Conservation (phyloP, 495 filamentous ascomycete species). For the Lepraria neglecta region DNA sequence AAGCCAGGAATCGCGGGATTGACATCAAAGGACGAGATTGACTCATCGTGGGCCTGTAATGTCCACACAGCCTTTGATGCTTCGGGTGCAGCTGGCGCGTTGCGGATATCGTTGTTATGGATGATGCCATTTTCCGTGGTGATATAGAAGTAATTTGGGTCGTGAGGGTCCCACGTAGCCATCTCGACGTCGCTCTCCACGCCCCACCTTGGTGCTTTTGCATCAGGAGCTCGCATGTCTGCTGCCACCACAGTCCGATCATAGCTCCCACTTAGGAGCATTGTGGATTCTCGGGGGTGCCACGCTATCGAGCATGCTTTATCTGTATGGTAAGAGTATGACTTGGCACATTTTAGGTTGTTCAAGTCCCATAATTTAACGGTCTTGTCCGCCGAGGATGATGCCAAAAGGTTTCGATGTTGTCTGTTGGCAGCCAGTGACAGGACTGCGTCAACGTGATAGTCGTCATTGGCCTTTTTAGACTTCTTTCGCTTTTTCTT, state of each 20-base stretch:
- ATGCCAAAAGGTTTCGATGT: slow-evolving; percentile 92
- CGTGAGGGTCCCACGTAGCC: slow-evolving; percentile 87
- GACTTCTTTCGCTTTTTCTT: slow-evolving; percentile 80
- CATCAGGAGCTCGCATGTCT: slow-evolving; percentile 87
- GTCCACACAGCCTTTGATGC: slow-evolving; percentile 82
- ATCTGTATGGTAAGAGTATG: slow-evolving; percentile 83
- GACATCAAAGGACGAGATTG: slow-evolving; percentile 91
- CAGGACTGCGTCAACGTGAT: slow-evolving; percentile 90
- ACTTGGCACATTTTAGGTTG: slow-evolving; percentile 86
- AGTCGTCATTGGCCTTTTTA: slow-evolving; percentile 80
- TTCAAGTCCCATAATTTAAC: slow-evolving; percentile 97
- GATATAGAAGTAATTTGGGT: slow-evolving; percentile 87
- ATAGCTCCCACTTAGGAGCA: slow-evolving; percentile 87
- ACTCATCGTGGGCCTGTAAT: slow-evolving; percentile 89
- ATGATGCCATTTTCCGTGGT: slow-evolving; percentile 86
- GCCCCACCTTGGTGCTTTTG: slow-evolving; percentile 71
- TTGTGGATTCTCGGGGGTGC: slow-evolving; percentile 80
- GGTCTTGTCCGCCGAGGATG: slow-evolving; percentile 90
- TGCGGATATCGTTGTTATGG: slow-evolving; percentile 78
- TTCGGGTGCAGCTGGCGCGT: slow-evolving; percentile 58
- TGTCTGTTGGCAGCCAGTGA: slow-evolving; percentile 85
- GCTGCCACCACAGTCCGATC: slow-evolving; percentile 85
- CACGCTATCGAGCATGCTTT: slow-evolving; percentile 94
- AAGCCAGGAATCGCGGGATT: slow-evolving; percentile 84
- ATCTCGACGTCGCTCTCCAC: slow-evolving; percentile 93